Conservation (phyloP, 2,329 filamentous ascomycete species). For the Colletotrichum sp. region DNA sequence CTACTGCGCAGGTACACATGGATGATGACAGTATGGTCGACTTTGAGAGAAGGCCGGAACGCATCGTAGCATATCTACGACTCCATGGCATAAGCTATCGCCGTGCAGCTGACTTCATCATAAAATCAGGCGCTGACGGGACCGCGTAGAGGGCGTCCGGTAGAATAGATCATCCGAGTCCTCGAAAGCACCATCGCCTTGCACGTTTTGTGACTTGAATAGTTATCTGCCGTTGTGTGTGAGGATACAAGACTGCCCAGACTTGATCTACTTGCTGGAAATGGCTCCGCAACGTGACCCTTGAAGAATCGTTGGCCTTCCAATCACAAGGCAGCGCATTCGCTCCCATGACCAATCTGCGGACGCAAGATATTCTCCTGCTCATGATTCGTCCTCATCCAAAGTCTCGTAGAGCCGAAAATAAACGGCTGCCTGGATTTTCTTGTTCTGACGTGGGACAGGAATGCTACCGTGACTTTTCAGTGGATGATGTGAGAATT, state of each 20-base stretch:
- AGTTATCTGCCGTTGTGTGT: neutral
- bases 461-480: neutral
- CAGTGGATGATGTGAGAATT: neutral
- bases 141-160: neutral
- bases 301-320: neutral
- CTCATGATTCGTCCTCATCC: neutral
- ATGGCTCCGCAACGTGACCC: neutral
- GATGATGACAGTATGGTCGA: constrained; percentile 57
- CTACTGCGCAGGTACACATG: constrained; percentile 72
- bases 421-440: neutral
- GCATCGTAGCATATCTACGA: constrained; percentile 72
- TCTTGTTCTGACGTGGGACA: neutral
- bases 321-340: neutral
- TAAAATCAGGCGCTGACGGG: neutral
- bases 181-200: neutral
- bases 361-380: neutral
- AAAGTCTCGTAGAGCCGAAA: neutral
- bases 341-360: neutral
- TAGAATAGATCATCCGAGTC: neutral
- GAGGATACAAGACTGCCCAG: neutral
- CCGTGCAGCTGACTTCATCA: constrained; percentile 68
- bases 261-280: neutral
- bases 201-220: neutral
- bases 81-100: constrained; percentile 76
- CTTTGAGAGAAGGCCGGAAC: constrained; percentile 66